Base-by-base conservation (phyloP, 116 monocot species). In the Cymodocea nodosa region DNA sequence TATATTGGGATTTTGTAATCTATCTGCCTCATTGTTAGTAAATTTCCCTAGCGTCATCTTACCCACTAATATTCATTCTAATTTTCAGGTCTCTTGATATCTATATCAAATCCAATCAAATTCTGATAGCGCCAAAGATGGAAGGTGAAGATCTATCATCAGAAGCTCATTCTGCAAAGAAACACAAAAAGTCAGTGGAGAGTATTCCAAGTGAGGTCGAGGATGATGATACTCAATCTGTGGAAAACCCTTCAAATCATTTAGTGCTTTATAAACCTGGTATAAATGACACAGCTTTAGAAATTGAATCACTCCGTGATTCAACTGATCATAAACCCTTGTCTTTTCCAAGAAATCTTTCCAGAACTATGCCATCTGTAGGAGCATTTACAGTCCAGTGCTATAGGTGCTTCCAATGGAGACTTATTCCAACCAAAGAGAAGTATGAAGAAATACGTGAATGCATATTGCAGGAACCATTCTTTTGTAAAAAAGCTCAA, bases 361-460 rank as follows among this genome's bases (percentile, higher is more conserved):
- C 73, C 50, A 70, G 53, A 30, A 65, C 72, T 23, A 61, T 75
- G 35, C 79, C 83, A 17, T 75, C 85, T 17, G 74, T 94, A 69
- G 94, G 89, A 22, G 80, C 87, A 66, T 94, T 89, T 68, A 84
- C 94, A 10, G 84, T 94, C 50, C 94, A 94, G 62, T 94, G 94
- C 63, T 79, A 82, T 39, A 35, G 56, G 18, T 94, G 94, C 74
- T 89, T 94, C 35, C 86, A 94, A 57, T 94, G 94, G 94, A 84
- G 94, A 62, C 70, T 94, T 15, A 87, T 94, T 74, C 94, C 94
- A 59, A 82, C 87, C 19, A 89, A 89, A 83, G 83, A 89, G 50
- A 89, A 86, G 50, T 89, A 89, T 7, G 94, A 94, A 75, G 82
- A 84, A 71, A 94, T 94, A 50, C 86, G 94, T 52, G 89, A 94